Conservation (phyloP, 225 moss, liverwort and hornwort species). For the Antitrichia curtipendula region DNA sequence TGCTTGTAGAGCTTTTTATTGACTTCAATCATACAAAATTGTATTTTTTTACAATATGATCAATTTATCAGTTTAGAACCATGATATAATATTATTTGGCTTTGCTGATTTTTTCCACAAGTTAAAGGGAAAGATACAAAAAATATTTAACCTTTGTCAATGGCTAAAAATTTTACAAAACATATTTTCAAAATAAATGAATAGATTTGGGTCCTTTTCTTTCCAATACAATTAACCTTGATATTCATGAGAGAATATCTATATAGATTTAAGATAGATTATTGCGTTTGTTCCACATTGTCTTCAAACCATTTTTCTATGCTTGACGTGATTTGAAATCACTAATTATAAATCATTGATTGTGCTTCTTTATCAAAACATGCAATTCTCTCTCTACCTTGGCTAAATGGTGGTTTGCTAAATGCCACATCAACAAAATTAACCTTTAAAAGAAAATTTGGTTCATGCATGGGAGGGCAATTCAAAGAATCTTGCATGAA, state of each 20-base stretch:
- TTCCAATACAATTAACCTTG: not conserved
- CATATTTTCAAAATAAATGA: not conserved
- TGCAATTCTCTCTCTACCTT: not conserved
- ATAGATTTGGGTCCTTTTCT: not conserved
- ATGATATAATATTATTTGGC: fast-evolving
- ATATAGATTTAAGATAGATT: fast-evolving
- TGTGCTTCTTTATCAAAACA: fast-evolving
- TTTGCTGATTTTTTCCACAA: not conserved
- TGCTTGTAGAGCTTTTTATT: not conserved
- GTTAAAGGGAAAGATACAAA: not conserved
- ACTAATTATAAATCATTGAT: not conserved
- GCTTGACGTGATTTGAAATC: not conserved
- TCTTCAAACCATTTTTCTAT: not conserved
- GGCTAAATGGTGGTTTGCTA: not conserved
- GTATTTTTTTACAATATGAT: not conserved
- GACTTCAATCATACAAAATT: not conserved
- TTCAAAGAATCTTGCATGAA: not conserved
- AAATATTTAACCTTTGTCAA: not conserved
- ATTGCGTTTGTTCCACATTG: fast-evolving
- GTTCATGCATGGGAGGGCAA: not conserved
- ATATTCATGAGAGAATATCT: not conserved
- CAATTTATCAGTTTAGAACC: fast-evolving
- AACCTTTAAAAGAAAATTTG: not conserved
- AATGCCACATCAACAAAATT: not conserved
- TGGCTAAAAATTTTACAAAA: not conserved